These are phyloP conservation scores for Tolypocladium paradoxum DNA, from an alignment of 2,329 filamentous ascomycete species.

Conservation along the genomic window DNA sequence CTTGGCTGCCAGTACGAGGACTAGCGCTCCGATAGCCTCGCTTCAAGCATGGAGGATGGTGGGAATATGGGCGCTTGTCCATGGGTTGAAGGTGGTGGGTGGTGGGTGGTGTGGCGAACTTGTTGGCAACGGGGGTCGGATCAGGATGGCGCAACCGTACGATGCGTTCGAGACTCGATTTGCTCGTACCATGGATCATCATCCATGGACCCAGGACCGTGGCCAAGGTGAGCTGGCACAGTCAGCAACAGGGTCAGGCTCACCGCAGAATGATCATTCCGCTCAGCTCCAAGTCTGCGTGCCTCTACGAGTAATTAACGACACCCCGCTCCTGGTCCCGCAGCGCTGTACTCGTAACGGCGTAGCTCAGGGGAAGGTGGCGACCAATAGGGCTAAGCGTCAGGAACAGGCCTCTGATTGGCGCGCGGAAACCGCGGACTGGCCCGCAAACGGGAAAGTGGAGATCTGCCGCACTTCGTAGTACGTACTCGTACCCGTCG, in stretches of 20 bases:
- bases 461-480: too few relatives aligned
- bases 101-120: neutral
- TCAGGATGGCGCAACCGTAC: neutral
- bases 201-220: too few relatives aligned
- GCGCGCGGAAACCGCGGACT: constrained; percentile 18
- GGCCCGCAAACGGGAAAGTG: constrained; percentile 4
- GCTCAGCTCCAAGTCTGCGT: neutral
- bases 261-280: neutral
- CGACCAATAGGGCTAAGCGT: constrained; percentile 19
- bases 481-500: too few relatives aligned
- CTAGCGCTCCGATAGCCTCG: neutral
- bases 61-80: neutral
- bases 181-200: neutral
- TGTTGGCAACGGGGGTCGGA: too few relatives aligned
- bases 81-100: neutral
- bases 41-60: neutral
- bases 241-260: neutral
- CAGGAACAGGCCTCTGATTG: constrained; percentile 30
- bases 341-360: too few relatives aligned
- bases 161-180: neutral
- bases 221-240: neutral
- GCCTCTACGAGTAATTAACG: too few relatives aligned
- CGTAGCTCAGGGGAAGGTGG: constrained; percentile 1
- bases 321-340: too few relatives aligned
- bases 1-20: neutral